Evolutionary conservation across 1,284 basidiomycete species (phyloP).

Genomic region (Mycosarcoma maydis): DNA sequence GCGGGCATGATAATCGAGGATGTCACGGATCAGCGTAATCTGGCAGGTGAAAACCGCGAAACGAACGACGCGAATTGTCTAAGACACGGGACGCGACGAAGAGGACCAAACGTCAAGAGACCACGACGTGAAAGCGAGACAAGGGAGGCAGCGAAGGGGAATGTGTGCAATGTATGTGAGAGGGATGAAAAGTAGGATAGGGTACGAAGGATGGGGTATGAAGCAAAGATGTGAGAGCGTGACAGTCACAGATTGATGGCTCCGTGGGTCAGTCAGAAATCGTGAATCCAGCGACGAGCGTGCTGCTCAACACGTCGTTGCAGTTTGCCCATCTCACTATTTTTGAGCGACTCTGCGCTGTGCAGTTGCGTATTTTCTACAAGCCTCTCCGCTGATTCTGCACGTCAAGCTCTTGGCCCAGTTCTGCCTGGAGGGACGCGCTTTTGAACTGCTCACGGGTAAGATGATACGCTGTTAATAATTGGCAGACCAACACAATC

Average conservation of each 20-base stretch:
- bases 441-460: too few species aligned
- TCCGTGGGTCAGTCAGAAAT: too few species aligned
- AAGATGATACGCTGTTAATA: too few species aligned
- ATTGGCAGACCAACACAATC: too few species aligned
- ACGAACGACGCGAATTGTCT: too few species aligned
- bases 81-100: conserved; percentile 7
- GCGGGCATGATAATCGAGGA: conserved; percentile 28
- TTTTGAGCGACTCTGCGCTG: conserved; percentile 15
- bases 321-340: conserved; percentile 11
- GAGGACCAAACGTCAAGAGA: conserved; percentile 5
- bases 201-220: background rate
- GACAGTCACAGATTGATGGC: too few species aligned
- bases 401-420: conserved; percentile 4
- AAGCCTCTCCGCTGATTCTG: background rate
- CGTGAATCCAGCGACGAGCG: too few species aligned
- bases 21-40: too few species aligned
- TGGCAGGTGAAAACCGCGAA: background rate
- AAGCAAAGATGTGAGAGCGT: too few species aligned
- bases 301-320: background rate
- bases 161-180: background rate
- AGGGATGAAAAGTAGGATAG: background rate
- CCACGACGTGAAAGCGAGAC: background rate
- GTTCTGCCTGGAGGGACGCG: too few species aligned
- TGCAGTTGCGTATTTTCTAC: conserved; percentile 1
- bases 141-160: background rate